These are phyloP conservation scores for bread wheat (Triticum aestivum) DNA, from an alignment of 176 grass and related monocot species.

Conservation along the genomic window DNA sequence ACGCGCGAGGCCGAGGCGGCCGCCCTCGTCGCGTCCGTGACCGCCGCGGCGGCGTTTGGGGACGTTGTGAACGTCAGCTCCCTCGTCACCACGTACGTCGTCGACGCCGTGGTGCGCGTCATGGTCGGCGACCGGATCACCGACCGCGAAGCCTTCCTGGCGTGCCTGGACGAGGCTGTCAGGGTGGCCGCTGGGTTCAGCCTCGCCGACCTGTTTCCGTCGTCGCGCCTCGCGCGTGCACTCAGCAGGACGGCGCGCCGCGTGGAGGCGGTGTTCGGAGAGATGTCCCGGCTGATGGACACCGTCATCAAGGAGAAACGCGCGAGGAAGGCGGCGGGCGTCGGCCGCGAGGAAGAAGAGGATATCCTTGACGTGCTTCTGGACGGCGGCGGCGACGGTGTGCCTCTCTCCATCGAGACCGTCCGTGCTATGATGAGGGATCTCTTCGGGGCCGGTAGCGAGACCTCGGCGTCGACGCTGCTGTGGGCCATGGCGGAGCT, in stretches of 20 bases:
- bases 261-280: neutral
- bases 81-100: neutral
- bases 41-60: neutral
- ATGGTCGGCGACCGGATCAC: neutral
- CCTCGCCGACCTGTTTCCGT: neutral
- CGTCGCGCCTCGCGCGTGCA: neutral
- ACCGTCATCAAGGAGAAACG: neutral
- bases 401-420: too few species aligned
- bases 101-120: neutral
- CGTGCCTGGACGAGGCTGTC: neutral
- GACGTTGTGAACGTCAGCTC: neutral
- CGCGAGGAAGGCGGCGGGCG: neutral
- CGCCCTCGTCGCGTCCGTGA: neutral
- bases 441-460: too few species aligned
- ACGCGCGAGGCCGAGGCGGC: neutral
- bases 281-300: neutral
- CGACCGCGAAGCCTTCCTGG: neutral
- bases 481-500: too few species aligned
- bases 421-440: too few species aligned
- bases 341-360: neutral
- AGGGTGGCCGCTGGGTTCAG: neutral
- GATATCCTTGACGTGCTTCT: neutral
- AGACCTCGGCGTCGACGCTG: too few species aligned
- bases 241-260: neutral
- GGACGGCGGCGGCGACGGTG: neutral